phyloP scores from a whole-genome alignment of 345 rosid genomes.

The Abelmoschus esculentus region DNA sequence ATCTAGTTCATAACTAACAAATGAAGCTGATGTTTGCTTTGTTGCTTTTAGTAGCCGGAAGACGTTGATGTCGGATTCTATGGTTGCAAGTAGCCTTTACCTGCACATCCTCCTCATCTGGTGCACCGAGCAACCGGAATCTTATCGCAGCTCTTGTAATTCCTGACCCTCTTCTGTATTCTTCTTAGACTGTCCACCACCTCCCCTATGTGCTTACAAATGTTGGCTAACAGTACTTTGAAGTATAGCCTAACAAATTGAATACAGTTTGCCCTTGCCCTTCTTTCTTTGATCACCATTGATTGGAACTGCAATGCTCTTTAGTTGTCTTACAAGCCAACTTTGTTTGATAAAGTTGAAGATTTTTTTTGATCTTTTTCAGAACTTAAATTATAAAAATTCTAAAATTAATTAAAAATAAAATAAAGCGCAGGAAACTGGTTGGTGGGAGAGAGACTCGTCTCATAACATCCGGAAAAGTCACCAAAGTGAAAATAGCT shows the following conservation, averaged over 20 bases:
- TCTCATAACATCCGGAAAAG: background rate
- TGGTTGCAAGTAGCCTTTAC: conserved; percentile 81
- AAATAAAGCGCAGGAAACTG: background rate
- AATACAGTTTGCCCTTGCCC: background rate
- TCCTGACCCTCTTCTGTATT: background rate
- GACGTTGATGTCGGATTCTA: conserved; percentile 78
- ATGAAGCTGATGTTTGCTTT: conserved; percentile 6
- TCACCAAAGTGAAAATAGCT: conserved; percentile 1
- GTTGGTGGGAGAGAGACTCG: background rate
- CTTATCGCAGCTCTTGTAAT: conserved; percentile 5
- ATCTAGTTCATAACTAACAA: background rate
- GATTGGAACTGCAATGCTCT: too few species aligned
- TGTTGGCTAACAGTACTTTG: background rate
- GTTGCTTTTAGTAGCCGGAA: conserved; percentile 40
- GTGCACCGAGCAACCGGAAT: conserved; percentile 32
- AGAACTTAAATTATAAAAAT: too few species aligned
- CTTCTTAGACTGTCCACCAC: too few species aligned
- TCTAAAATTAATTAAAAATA: background rate
- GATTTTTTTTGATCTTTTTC: too few species aligned
- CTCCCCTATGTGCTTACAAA: background rate
- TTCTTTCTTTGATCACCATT: background rate
- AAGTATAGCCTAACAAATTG: background rate
- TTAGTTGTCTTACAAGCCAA: background rate
- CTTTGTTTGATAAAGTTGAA: too few species aligned
- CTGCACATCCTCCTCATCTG: conserved; percentile 44